Percentiles rank a stretch among this genome's conserved stretches.
Evolutionary conservation across 2,329 filamentous ascomycete species (phyloP).

Genomic region (Hypocrella siamensis): DNA sequence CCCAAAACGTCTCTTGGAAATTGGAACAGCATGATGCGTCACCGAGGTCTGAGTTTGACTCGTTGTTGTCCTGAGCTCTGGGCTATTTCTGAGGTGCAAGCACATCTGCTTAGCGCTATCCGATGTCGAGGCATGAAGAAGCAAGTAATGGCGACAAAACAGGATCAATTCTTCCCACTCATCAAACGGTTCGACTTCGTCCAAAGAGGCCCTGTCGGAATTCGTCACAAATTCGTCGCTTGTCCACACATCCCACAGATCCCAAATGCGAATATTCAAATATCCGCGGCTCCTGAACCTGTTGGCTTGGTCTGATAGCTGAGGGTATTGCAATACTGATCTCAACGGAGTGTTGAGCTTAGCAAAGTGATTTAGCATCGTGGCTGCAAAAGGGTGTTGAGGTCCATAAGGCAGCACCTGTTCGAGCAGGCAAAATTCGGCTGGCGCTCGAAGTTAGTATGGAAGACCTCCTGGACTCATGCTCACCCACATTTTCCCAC

Average conservation of each 20-base stretch:
- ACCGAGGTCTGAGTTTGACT: slow-evolving; percentile 4
- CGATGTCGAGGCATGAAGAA: slow-evolving; percentile 42
- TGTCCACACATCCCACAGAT: slow-evolving; percentile 73
- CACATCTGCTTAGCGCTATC: background rate
- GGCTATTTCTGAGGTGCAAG: too few species aligned
- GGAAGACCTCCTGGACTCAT: background rate
- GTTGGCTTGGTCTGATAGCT: slow-evolving; percentile 43
- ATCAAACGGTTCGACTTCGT: slow-evolving; percentile 71
- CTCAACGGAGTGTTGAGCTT: slow-evolving; percentile 69
- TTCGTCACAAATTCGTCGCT: slow-evolving; percentile 48
- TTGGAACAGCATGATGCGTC: slow-evolving; percentile 4
- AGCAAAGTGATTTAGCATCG: slow-evolving; percentile 72
- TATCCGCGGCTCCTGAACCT: slow-evolving; percentile 61
- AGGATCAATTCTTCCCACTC: slow-evolving; percentile 92
- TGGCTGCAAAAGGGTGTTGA: slow-evolving; percentile 68
- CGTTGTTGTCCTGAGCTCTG: too few species aligned
- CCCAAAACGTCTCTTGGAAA: slow-evolving; percentile 41
- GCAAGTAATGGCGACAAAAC: slow-evolving; percentile 71
- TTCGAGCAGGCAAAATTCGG: slow-evolving; percentile 74
- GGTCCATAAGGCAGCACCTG: slow-evolving; percentile 69
- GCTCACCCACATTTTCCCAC: slow-evolving; percentile 46
- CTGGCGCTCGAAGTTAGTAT: slow-evolving; percentile 20
- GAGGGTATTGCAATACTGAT: slow-evolving; percentile 56
- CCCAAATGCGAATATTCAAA: slow-evolving; percentile 43
- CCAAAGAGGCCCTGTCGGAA: slow-evolving; percentile 43